Evolutionary conservation across 2,329 filamentous ascomycete genomes (phyloP), one percentile per base, ranked within the genome.

Genomic region (Colletotrichum chlorophyti): DNA sequence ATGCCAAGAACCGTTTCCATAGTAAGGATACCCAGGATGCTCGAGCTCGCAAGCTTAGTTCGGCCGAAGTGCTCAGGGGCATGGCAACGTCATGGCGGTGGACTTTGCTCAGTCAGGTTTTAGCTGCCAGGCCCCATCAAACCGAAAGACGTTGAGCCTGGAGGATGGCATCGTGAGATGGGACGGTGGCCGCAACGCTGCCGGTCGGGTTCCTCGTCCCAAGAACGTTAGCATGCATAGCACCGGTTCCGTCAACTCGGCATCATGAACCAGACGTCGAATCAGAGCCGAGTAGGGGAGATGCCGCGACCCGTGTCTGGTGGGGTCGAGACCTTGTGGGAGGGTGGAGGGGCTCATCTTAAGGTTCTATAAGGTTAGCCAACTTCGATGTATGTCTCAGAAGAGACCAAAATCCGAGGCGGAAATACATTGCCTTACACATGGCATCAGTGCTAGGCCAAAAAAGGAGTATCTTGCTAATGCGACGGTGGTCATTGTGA

Each of bases 1-100:
- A 9, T 27, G 38, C 23, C 40, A 17, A 41, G 19, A 40, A 24
- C 6, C 15, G 15, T 21, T 12, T 19, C 38, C n/a, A 6, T 27
- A 23, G 29, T 29, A 27, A 21, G 31, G 35, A 37, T 46, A 34
- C 10, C 9, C 12, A n/a, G 26, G 9, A 54, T n/a, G 50, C 29
- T 47, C 11, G 29, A 29, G 45, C 31, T 37, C 45, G 55, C 55
- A 40, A 15, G 15, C 15, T 26, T 59, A 45, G 42, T 49, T 55
- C 37, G 52, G 57, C 51, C 31, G 45, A 59, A 49, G 51, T 23
- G 38, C 31, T 57, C 55, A 48, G 37, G 43, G 31, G 31, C 32
- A 17, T 32, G 43, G 31, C 51, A 37, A 55, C 43, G 43, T 59
- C 57, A 50, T 50, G 32, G 57, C 31, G 57, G 43, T 50, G 43